Evolutionary conservation across 352 stramenopile species (phyloP).

Genomic region (Phytopythium montanum): DNA sequence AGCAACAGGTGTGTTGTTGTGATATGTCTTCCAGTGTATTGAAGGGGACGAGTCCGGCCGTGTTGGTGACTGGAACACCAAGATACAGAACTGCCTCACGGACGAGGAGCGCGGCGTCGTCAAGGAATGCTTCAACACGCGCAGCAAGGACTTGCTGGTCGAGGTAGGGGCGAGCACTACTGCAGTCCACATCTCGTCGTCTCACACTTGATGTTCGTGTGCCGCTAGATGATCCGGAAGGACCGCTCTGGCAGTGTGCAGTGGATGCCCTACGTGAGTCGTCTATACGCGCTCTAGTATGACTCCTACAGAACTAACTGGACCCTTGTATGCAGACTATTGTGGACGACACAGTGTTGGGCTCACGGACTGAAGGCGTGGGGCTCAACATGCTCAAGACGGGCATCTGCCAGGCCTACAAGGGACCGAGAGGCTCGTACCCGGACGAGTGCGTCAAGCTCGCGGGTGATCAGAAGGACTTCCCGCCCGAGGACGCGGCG

Average conservation of each 20-base stretch:
- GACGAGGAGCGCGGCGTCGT: conserved; percentile 48
- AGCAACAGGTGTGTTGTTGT: background rate
- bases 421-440: conserved; percentile 59
- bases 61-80: conserved; percentile 65
- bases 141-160: conserved; percentile 46
- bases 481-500: conserved; percentile 32
- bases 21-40: conserved; percentile 40
- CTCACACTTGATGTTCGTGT: conserved; percentile 2
- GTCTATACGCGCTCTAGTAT: background rate
- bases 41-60: conserved; percentile 72
- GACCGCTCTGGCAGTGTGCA: conserved; percentile 39
- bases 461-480: conserved; percentile 48
- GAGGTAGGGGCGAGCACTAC: conserved; percentile 19
- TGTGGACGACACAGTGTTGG: conserved; percentile 55
- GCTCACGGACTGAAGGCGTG: conserved; percentile 54
- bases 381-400: conserved; percentile 50
- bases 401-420: conserved; percentile 63
- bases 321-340: conserved; percentile 34
- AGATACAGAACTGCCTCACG: conserved; percentile 69
- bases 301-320: background rate
- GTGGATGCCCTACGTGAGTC: conserved; percentile 79
- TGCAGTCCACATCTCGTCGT: background rate
- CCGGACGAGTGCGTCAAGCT: conserved; percentile 50
- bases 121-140: conserved; percentile 58
- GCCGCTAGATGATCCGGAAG: conserved; percentile 53